These are phyloP conservation scores for Auxenochlorella pyrenoidosa DNA, from an alignment of 139 green algal species.

Conservation along the genomic window DNA sequence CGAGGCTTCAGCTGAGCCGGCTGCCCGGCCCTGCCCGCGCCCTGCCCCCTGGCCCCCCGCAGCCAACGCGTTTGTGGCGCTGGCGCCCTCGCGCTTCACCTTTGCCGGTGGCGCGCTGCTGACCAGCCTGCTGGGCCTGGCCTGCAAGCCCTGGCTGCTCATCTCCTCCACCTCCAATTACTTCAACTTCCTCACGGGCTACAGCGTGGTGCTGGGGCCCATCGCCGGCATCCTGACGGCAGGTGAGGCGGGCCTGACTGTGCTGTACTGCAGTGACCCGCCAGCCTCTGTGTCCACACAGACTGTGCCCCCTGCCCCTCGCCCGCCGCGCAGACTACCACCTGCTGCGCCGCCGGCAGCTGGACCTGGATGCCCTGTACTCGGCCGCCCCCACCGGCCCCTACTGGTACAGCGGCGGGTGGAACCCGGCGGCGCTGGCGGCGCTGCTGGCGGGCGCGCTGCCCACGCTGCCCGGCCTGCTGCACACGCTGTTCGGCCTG, in stretches of 20 bases:
- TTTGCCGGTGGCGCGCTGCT: background rate
- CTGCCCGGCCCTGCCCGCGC: background rate
- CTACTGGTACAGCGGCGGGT: background rate
- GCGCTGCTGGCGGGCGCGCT: background rate
- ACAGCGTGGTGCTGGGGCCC: slow-evolving; percentile 3
- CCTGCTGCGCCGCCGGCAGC: background rate
- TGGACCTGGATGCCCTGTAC: slow-evolving; percentile 5
- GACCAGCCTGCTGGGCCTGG: slow-evolving; percentile 15
- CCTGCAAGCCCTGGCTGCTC: background rate
- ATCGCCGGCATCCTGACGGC: background rate
- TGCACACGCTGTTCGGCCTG: slow-evolving; percentile 5
- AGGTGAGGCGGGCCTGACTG: too few species aligned
- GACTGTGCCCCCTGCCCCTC: background rate
- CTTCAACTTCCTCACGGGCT: slow-evolving; percentile 2
- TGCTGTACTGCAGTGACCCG: background rate
- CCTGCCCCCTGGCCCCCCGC: background rate
- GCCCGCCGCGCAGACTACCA: background rate
- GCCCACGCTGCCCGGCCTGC: slow-evolving; percentile 9
- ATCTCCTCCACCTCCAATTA: slow-evolving; percentile 4
- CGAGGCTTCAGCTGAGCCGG: too few species aligned
- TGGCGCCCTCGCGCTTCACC: background rate
- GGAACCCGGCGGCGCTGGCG: background rate
- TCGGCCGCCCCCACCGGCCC: background rate
- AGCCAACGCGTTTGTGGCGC: slow-evolving; percentile 13
- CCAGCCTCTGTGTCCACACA: background rate